A percentile compares a stretch with the other conserved stretches of the same genome.
Conservation (phyloP, 2,329 filamentous ascomycete genomes). For the Nigrospora osmanthi region DNA sequence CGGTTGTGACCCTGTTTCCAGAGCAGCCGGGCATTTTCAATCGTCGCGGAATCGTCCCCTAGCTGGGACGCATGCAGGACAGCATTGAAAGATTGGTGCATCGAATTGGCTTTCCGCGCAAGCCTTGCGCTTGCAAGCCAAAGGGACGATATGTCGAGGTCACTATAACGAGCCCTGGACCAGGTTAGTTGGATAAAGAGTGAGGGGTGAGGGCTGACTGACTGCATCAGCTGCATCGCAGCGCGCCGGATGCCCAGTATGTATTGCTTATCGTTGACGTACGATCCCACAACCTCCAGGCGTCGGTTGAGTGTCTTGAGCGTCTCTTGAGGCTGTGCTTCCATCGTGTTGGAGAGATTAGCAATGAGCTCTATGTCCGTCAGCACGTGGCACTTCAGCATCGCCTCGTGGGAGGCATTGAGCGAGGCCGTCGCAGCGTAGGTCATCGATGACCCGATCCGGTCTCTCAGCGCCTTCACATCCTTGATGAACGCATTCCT, state of each 20-base stretch:
- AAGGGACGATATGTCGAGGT: conserved; percentile 69
- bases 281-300: conserved; percentile 84
- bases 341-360: conserved; percentile 32
- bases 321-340: conserved; percentile 28
- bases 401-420: conserved; percentile 73
- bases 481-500: conserved; percentile 43
- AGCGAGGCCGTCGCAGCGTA: conserved; percentile 71
- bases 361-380: conserved; percentile 79
- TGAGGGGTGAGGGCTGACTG: conserved; percentile 18
- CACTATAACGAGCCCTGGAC: conserved; percentile 49
- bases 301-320: conserved; percentile 60
- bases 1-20: conserved; percentile 92
- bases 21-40: conserved; percentile 86
- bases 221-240: conserved; percentile 73
- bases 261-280: conserved; percentile 89
- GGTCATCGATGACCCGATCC: conserved; percentile 67
- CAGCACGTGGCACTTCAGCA: conserved; percentile 80
- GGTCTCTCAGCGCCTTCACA: conserved; percentile 59
- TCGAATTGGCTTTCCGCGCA: conserved; percentile 76
- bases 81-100: conserved; percentile 86
- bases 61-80: conserved; percentile 82
- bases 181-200: conserved; percentile 11
- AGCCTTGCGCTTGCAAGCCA: conserved; percentile 84
- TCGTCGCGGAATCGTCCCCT: conserved; percentile 78
- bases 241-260: conserved; percentile 79